phyloP scores from a whole-genome alignment of 176 grass and related monocot genomes.

The Oryza glumipatula region DNA sequence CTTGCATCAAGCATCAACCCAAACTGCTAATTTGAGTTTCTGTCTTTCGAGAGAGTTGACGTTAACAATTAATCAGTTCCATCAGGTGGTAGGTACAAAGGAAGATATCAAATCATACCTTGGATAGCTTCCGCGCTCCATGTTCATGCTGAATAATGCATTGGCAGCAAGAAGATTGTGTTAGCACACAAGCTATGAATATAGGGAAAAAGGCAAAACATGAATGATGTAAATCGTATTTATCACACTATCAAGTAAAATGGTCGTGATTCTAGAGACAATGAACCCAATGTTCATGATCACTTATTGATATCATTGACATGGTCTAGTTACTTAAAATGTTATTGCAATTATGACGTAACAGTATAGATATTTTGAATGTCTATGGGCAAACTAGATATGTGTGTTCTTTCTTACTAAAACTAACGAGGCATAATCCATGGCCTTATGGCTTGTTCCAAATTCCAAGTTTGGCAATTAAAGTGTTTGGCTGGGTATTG shows the following conservation, averaged over 20 bases:
- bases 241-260: not conserved
- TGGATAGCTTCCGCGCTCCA: conserved; percentile 67
- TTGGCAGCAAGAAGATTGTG: conserved; percentile 41
- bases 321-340: not conserved
- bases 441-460: not conserved
- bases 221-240: not conserved
- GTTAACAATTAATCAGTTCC: not conserved
- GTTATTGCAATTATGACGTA: not conserved
- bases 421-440: not conserved
- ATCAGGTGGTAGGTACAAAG: conserved; percentile 10
- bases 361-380: not conserved
- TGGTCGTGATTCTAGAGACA: not conserved
- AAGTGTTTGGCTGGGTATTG: not conserved
- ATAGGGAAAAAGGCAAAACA: not conserved
- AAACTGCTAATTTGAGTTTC: not conserved
- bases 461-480: not conserved
- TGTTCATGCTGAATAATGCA: conserved; percentile 56
- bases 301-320: not conserved
- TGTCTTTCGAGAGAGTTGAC: not conserved
- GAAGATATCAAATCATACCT: conserved; percentile 53
- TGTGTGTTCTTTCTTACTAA: not conserved
- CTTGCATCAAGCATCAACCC: not conserved
- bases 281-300: not conserved
- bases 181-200: conserved; percentile 23
- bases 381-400: not conserved